Conservation (phyloP, 106 monocot genomes). For the Apostasia shenzhenica region DNA sequence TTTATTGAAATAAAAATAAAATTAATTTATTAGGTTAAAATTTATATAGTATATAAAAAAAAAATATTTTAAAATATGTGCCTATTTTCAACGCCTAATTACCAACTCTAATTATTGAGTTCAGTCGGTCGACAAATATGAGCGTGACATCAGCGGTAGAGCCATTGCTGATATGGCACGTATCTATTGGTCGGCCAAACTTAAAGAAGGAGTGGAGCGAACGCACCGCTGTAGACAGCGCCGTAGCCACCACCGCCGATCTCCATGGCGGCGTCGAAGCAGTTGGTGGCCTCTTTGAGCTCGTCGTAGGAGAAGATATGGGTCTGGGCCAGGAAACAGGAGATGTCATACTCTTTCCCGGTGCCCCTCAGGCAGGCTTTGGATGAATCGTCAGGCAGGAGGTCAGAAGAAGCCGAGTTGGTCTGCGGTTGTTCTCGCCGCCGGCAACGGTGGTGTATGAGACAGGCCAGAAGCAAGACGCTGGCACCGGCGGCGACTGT, state of each 20-base stretch:
- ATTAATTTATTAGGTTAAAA: too few relatives aligned
- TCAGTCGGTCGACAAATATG: too few relatives aligned
- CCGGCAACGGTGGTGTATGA: neutral
- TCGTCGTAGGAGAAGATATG: constrained; percentile 29
- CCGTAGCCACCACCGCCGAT: constrained; percentile 29
- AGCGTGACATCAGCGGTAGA: too few relatives aligned
- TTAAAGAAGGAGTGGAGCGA: too few relatives aligned
- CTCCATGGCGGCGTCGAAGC: constrained; percentile 17
- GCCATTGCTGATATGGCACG: too few relatives aligned
- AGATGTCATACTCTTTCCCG: constrained; percentile 8
- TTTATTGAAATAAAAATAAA: too few relatives aligned
- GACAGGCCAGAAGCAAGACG: neutral
- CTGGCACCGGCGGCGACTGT: neutral
- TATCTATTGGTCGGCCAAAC: too few relatives aligned
- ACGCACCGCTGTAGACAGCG: constrained; percentile 26
- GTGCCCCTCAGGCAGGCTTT: neutral
- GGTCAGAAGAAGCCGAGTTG: neutral
- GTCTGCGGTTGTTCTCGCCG: neutral
- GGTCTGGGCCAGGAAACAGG: constrained; percentile 5
- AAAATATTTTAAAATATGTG: too few relatives aligned
- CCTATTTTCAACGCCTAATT: too few relatives aligned
- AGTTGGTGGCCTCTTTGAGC: constrained; percentile 26
- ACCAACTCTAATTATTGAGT: too few relatives aligned
- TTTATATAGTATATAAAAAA: too few relatives aligned
- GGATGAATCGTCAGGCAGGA: neutral